Percentiles rank a stretch among this genome's conserved stretches.
Conservation (phyloP, 495 filamentous ascomycete species). For the Penicillium cataractarum region DNA sequence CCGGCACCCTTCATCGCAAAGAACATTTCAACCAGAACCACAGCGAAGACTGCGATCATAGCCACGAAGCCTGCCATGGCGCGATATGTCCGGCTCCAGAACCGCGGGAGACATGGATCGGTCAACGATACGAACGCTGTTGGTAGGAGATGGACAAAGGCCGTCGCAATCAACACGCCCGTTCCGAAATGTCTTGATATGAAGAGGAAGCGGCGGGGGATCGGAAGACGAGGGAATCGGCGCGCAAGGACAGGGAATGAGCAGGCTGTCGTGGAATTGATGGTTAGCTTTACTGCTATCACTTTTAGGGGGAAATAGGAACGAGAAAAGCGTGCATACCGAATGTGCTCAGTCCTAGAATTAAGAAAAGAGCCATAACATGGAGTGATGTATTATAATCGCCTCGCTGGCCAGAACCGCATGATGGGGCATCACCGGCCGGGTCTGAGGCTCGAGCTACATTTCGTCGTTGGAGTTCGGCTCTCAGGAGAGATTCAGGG, state of each 20-base stretch:
- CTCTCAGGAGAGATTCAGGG: slow-evolving; percentile 36
- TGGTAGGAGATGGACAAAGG: slow-evolving; percentile 83
- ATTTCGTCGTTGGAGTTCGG: slow-evolving; percentile 39
- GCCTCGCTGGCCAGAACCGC: slow-evolving; percentile 63
- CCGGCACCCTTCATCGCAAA: slow-evolving; percentile 60
- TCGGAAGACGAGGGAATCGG: slow-evolving; percentile 51
- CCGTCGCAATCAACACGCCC: slow-evolving; percentile 84
- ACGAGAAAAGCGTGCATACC: slow-evolving; percentile 49
- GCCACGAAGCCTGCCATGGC: slow-evolving; percentile 79
- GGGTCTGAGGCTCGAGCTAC: slow-evolving; percentile 19
- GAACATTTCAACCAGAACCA: slow-evolving; percentile 77
- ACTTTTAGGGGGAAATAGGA: not conserved
- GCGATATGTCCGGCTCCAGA: slow-evolving; percentile 72
- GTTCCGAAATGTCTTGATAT: slow-evolving; percentile 84
- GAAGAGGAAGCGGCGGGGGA: slow-evolving; percentile 64
- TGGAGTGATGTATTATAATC: slow-evolving; percentile 70
- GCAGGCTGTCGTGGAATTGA: slow-evolving; percentile 42
- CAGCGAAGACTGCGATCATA: slow-evolving; percentile 75
- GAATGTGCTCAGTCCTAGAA: slow-evolving; percentile 70
- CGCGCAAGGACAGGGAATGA: slow-evolving; percentile 58
- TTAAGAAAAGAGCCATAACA: slow-evolving; percentile 77
- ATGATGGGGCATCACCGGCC: slow-evolving; percentile 42
- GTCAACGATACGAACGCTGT: slow-evolving; percentile 81
- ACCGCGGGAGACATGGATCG: slow-evolving; percentile 74
- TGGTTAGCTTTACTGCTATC: slow-evolving; percentile 5